Conservation (phyloP, 2,329 filamentous ascomycete genomes). For the Clarireedia hainanense region DNA sequence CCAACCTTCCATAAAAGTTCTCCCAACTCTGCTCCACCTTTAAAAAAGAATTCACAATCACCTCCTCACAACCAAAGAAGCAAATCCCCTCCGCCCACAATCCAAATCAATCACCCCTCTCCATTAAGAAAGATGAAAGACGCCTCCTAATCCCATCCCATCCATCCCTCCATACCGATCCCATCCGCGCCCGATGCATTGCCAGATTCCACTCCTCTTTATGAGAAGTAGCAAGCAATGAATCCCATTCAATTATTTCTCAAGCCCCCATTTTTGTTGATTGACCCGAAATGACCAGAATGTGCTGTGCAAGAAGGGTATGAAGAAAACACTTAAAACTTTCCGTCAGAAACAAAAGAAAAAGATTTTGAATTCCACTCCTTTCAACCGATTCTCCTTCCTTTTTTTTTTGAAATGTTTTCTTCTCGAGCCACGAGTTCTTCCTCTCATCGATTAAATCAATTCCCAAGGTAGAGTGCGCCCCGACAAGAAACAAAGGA, state of each 20-base stretch:
- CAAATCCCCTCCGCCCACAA: background rate
- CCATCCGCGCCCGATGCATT: constrained; percentile 1
- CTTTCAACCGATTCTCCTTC: background rate
- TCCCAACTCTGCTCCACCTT: background rate
- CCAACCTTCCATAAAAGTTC: background rate
- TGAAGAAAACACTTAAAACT: constrained; percentile 5
- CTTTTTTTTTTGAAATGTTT: background rate
- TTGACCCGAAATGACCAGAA: constrained; percentile 6
- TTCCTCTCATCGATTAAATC: constrained; percentile 3
- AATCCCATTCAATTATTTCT: constrained; percentile 2
- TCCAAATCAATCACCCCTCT: background rate
- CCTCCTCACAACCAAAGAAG: constrained; percentile 1
- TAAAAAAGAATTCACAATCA: background rate
- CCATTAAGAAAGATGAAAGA: background rate
- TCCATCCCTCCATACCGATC: background rate
- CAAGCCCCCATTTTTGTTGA: constrained; percentile 1
- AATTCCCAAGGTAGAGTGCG: constrained; percentile 3
- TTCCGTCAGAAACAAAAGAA: constrained; percentile 7
- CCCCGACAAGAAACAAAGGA: constrained; percentile 7
- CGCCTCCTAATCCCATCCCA: background rate
- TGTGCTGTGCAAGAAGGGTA: constrained; percentile 8
- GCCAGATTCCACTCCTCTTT: background rate
- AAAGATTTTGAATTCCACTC: background rate
- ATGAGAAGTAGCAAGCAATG: constrained; percentile 2
- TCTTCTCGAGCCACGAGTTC: constrained; percentile 1